phyloP scores from a whole-genome alignment of 2,329 filamentous ascomycete genomes.

The Xylaria sp. region DNA sequence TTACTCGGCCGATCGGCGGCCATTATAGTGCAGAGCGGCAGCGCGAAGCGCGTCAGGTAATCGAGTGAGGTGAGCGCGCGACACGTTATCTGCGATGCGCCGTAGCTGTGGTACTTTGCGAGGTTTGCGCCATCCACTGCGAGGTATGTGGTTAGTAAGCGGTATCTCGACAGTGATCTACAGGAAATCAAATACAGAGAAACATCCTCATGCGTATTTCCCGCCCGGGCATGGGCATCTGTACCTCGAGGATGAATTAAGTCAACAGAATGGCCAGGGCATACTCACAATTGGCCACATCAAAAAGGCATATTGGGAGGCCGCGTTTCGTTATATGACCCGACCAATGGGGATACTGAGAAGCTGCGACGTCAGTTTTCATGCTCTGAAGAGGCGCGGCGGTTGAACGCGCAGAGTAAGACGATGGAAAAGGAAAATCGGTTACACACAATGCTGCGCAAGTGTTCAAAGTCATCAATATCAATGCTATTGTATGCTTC shows the following conservation, averaged over 20 bases:
- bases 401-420: neutral
- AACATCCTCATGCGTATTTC: neutral
- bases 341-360: slow-evolving; percentile 34
- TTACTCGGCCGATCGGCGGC: slow-evolving; percentile 16
- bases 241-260: neutral
- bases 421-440: neutral
- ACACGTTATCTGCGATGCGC: slow-evolving; percentile 15
- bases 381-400: neutral
- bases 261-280: neutral
- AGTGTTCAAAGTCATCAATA: slow-evolving; percentile 30
- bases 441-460: slow-evolving; percentile 26
- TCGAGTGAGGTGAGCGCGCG: slow-evolving; percentile 30
- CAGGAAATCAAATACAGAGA: neutral
- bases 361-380: neutral
- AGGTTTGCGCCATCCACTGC: slow-evolving; percentile 30
- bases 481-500: slow-evolving; percentile 30
- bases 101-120: slow-evolving; percentile 18
- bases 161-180: neutral
- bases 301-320: slow-evolving; percentile 31
- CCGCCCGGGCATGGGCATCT: neutral
- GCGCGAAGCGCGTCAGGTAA: slow-evolving; percentile 31
- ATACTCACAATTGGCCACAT: slow-evolving; percentile 23
- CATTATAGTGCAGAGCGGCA: slow-evolving; percentile 31
- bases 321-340: slow-evolving; percentile 30
- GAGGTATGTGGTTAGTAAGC: slow-evolving; percentile 1